Evolutionary conservation across 2,329 filamentous ascomycete genomes (phyloP), one percentile per base, ranked within the genome.

Genomic region (Colletotrichum liriopes): DNA sequence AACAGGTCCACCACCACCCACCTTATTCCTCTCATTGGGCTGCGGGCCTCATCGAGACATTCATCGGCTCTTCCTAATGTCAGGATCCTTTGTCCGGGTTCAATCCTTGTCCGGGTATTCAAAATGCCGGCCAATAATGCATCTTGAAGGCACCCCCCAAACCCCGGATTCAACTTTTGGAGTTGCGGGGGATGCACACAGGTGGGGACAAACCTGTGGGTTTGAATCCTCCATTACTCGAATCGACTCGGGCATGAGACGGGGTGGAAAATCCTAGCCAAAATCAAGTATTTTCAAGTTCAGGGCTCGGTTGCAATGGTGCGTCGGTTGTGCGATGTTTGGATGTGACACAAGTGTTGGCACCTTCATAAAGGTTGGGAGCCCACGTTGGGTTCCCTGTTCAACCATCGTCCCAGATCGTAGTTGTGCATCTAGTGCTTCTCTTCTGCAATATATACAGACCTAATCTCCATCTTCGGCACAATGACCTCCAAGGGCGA

Each of bases 401-500:
- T 54, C 16, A 37, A 35, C 32, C 8, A 39, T 39, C 9, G 37
- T 39, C 12, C 37, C 8, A 39, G 2, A 11, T 14, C 8, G 37
- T 39, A 4, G 37, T 14, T 39, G 9, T 26, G n/a, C 47, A 23
- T 12, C n/a, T 2, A n/a, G 47, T 23, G 8, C n/a, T 5, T 12
- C n/a, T 23, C 47, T 23, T 20, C n/a, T 9, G 47, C 12, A 3
- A 12, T 20, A 54, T 49, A 49, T 11, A 2, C 6, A 35, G 3
- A 12, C 16, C 39, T 39, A 32, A 32, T 35, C 7, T 37, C 45
- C 18, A 12, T 16, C 11, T 35, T 7, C 23, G 20, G 29, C 65
- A 54, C 16, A 5, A 72, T 72, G 65, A 43, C 49, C 9, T 59
- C 26, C 14, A 68, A 26, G 11, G 35, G 51, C 29, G 58, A 67